Base-by-base conservation (phyloP, 352 stramenopile species). In the Pythium phragmitis region DNA sequence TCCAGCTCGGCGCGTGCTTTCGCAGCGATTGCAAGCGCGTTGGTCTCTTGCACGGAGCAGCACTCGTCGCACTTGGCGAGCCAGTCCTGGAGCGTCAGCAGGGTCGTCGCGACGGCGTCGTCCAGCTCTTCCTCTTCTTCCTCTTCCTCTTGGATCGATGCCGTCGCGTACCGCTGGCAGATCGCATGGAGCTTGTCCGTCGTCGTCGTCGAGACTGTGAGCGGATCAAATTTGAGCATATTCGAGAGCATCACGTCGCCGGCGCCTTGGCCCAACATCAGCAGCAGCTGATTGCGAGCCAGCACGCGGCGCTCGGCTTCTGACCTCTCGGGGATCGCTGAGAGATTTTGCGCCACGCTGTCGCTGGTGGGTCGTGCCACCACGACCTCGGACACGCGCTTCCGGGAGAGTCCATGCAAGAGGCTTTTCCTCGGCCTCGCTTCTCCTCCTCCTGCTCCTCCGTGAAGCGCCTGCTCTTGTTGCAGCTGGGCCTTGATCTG, bases 31-130 rank as follows among this genome's bases (percentile, higher is more conserved):
- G 77, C 63, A 0, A 68, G 56, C 7, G 74, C 72, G 46, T 80
- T 75, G 1, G 58, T 69, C 21, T 85, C 67, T 42, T 81, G 76
- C 0, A 62, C 70, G 17, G 70, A 37, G 39, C 75, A 90, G 54
- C 65, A 77, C 59, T 85, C 79, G 59, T 80, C 69, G 56, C 78
- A 90, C 50, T 90, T 88, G 4, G 61, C 34, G 1, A 88, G 63
- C 80, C 80, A 90, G 16, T 85, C 75, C 30, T 88, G 70, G 26
- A 89, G 69, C 9, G 77, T 82, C n/a, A 79, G 41, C n/a, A 85
- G 12, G 26, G 54, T 60, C 9, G 67, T 72, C 30, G 80, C 71
- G 8, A 73, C 54, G 11, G 68, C 49, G 7, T 65, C 57, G 37
- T 70, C 55, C 23, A 49, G 53, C 1, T 52, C 57, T 23, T 76